phyloP scores from a whole-genome alignment of 768 basidiomycete genomes.

The Russula brevipes region DNA sequence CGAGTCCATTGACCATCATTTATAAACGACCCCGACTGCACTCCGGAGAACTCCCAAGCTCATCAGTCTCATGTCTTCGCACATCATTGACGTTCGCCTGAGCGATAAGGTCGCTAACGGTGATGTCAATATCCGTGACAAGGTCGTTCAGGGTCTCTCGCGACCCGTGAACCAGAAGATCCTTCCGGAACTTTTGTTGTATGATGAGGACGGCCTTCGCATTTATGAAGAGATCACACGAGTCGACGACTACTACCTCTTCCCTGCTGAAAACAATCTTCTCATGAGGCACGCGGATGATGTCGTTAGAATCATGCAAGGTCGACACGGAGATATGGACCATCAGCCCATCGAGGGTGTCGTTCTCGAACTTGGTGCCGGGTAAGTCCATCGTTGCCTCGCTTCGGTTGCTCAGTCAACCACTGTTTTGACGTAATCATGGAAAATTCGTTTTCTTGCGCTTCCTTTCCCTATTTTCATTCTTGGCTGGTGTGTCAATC shows the following conservation, averaged over 20 bases:
- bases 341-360: constrained; percentile 42
- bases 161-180: constrained; percentile 51
- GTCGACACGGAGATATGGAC: constrained; percentile 29
- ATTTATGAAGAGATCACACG: constrained; percentile 81
- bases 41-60: neutral
- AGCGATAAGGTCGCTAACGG: constrained; percentile 33
- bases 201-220: constrained; percentile 79
- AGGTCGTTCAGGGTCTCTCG: constrained; percentile 53
- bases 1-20: neutral
- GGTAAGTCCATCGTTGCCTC: constrained; percentile 49
- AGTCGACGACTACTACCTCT: constrained; percentile 84
- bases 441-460: neutral
- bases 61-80: constrained; percentile 23
- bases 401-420: neutral
- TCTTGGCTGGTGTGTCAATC: too few relatives aligned
- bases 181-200: constrained; percentile 79
- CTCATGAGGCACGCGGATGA: constrained; percentile 65
- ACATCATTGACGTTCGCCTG: constrained; percentile 50
- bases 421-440: neutral
- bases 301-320: constrained; percentile 71
- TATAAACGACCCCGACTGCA: constrained; percentile 2
- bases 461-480: neutral
- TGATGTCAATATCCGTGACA: constrained; percentile 33
- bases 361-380: constrained; percentile 89
- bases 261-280: constrained; percentile 82